A percentile compares a stretch with the other conserved stretches of the same genome.
These are phyloP conservation scores for Sarcodon aspratus DNA, from an alignment of 768 basidiomycete species.

Conservation along the genomic window DNA sequence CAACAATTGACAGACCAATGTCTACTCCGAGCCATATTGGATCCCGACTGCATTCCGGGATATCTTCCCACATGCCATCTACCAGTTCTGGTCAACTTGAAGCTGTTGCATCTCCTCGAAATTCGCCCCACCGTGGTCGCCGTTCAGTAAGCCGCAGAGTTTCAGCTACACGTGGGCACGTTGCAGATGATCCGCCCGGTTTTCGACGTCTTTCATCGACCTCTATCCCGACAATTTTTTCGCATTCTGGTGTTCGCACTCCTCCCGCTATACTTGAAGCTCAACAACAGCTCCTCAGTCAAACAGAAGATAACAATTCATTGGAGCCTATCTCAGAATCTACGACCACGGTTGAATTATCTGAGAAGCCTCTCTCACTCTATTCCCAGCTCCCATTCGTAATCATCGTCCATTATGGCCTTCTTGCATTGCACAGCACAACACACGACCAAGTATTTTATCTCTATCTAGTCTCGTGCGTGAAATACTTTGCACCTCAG, in stretches of 20 bases:
- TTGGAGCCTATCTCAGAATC: slow-evolving; percentile 12
- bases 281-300: slow-evolving; percentile 42
- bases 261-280: slow-evolving; percentile 71
- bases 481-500: slow-evolving; percentile 7
- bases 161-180: slow-evolving; percentile 5
- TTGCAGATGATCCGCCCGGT: slow-evolving; percentile 10
- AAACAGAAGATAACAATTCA: slow-evolving; percentile 35
- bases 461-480: slow-evolving; percentile 83
- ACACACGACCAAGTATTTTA: slow-evolving; percentile 90
- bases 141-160: slow-evolving; percentile 5
- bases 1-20: too few species aligned
- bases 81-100: not conserved
- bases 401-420: slow-evolving; percentile 85
- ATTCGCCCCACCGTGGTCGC: slow-evolving; percentile 23
- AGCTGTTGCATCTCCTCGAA: slow-evolving; percentile 11
- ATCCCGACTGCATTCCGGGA: too few species aligned
- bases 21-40: too few species aligned
- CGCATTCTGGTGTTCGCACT: slow-evolving; percentile 71
- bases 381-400: slow-evolving; percentile 67
- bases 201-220: slow-evolving; percentile 43
- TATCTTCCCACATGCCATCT: not conserved
- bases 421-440: slow-evolving; percentile 80
- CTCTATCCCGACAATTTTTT: slow-evolving; percentile 65
- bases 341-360: slow-evolving; percentile 24
- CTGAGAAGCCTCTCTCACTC: slow-evolving; percentile 53